A percentile compares a stretch with the other conserved stretches of the same genome.
phyloP scores from a whole-genome alignment of 1,284 basidiomycete genomes.

The Rhizoctonia solani region DNA sequence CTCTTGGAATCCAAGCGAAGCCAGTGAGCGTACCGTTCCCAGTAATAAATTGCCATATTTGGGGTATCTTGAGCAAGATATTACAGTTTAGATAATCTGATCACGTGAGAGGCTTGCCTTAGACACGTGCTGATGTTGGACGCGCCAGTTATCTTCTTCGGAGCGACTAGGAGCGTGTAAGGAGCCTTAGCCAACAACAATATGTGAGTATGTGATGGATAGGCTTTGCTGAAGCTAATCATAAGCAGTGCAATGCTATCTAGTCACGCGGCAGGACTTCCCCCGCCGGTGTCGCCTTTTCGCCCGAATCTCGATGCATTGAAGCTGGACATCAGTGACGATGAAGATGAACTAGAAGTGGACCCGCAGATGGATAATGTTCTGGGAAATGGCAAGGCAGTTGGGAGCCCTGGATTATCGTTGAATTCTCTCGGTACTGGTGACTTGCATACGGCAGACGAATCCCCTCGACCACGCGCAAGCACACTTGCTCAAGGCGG shows the following conservation, averaged over 20 bases:
- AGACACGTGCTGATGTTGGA: background rate
- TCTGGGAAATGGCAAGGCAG: no score
- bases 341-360: constrained; percentile 13
- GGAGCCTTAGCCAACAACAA: no score
- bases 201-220: background rate
- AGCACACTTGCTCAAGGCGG: constrained; percentile 20
- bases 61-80: background rate
- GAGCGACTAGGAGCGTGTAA: background rate
- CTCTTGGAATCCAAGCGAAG: no score
- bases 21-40: no score
- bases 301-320: constrained; percentile 28
- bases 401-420: no score
- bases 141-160: background rate
- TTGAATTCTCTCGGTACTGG: background rate
- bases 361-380: background rate
- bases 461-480: constrained; percentile 20
- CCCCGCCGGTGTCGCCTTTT: constrained; percentile 28
- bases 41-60: no score
- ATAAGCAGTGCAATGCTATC: constrained; percentile 9
- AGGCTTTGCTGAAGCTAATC: background rate
- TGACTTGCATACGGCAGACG: background rate
- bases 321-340: constrained; percentile 17
- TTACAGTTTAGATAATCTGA: background rate
- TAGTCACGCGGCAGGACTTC: constrained; percentile 8
- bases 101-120: background rate